Evolutionary conservation across 371 early-diverging fungal genomes (phyloP).

Genomic region (Phascolomyces articulosus): DNA sequence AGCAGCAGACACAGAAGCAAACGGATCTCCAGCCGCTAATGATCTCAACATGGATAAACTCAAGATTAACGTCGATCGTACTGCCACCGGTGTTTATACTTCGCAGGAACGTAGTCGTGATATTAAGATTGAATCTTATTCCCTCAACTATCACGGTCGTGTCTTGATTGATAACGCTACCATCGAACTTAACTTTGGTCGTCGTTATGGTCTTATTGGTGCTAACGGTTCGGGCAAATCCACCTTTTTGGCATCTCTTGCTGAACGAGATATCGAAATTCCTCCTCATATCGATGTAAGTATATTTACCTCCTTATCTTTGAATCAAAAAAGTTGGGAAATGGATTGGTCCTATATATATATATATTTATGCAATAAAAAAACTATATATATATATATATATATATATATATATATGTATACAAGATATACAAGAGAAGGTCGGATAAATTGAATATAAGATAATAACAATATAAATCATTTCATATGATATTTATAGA

Average conservation of each 20-base stretch:
- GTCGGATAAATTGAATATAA: neutral
- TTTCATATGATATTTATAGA: slow-evolving; percentile 40
- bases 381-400: too few species aligned
- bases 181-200: slow-evolving; percentile 97
- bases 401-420: too few species aligned
- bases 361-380: too few species aligned
- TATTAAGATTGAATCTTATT: slow-evolving; percentile 95
- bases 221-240: slow-evolving; percentile 99
- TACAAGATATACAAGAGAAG: too few species aligned
- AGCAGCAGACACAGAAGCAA: slow-evolving; percentile 34
- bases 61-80: slow-evolving; percentile 68
- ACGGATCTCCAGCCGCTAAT: slow-evolving; percentile 38
- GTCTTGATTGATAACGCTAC: slow-evolving; percentile 91
- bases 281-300: slow-evolving; percentile 95
- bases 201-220: slow-evolving; percentile 97
- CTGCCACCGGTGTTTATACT: slow-evolving; percentile 92
- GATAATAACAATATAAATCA: neutral
- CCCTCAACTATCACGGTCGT: slow-evolving; percentile 92
- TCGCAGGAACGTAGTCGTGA: slow-evolving; percentile 92
- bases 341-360: too few species aligned
- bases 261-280: slow-evolving; percentile 94
- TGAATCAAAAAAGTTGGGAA: neutral
- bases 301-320: neutral
- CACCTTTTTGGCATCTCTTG: slow-evolving; percentile 94
- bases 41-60: slow-evolving; percentile 31